Base-by-base conservation (phyloP, 805 yeast genomes). In the Ogataea minuta region DNA sequence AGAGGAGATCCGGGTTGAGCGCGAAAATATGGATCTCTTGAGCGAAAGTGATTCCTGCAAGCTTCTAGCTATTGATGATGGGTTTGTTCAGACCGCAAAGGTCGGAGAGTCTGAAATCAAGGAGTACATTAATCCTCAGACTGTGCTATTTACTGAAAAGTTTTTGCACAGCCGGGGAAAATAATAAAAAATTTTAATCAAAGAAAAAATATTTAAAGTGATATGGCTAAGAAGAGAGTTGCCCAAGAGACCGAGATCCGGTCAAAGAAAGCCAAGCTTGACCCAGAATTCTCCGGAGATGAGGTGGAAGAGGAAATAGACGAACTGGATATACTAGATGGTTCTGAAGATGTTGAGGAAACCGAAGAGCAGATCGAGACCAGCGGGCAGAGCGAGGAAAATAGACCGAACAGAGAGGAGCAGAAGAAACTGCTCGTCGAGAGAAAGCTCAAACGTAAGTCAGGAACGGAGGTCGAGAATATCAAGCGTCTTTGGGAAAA, bases 401-500 rank as follows among this genome's bases (percentile, higher is more conserved):
- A 72, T 0, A 76, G 70, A 39, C 88, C 81, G 57, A 79, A 77
- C 51, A 95, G 87, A 58, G 81, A 81, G 20, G 96, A 87, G 59
- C 96, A 91, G 65, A 81, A 81, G 61, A 79, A 79, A 54, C 58
- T 81, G 26, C 70, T 84, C 26, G 77, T 78, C 42, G 96, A 90
- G 59, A 79, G 99, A 66, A 91, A 90, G 63, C 68, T 87, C 49
- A 79, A 81, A 59, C 80, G 96, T 68, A 86, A 84, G 59, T 76
- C 93, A n/a, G 98, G 97, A 54, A 66, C 67, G 25, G 86, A 84
- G 63, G 89, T 91, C 35, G 88, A 86, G 62, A 76, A 78, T 50
- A 88, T 91, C 64, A 91, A 91, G 63, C 70, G 74, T 23, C 60
- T 91, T 29, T 91, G 99, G 99, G 98, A 90, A 69, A 79, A 77